Evolutionary conservation across 495 filamentous ascomycete species (phyloP).

Genomic region (Evansstolkia leycettana): DNA sequence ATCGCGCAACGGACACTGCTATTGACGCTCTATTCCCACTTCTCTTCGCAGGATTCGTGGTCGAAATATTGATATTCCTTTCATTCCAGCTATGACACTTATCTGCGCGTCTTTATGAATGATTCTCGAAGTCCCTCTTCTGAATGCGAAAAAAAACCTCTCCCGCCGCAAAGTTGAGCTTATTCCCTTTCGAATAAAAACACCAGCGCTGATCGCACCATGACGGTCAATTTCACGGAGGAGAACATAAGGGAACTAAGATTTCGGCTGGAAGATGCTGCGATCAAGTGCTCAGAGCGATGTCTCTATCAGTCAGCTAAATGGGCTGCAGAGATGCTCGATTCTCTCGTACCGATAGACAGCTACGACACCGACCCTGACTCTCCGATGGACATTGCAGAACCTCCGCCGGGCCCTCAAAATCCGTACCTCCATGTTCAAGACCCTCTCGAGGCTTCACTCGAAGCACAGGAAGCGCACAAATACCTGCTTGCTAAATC

Average conservation of each 20-base stretch:
- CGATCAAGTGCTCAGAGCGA: constrained; percentile 82
- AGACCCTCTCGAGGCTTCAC: constrained; percentile 54
- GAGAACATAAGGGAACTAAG: constrained; percentile 38
- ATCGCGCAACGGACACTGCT: too few relatives aligned
- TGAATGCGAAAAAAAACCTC: too few relatives aligned
- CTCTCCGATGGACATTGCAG: constrained; percentile 41
- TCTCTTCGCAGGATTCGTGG: too few relatives aligned
- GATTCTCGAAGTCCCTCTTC: too few relatives aligned
- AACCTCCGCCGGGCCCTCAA: constrained; percentile 12
- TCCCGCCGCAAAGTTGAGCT: too few relatives aligned
- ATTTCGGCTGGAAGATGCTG: constrained; percentile 64
- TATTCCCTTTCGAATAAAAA: too few relatives aligned
- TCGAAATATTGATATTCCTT: too few relatives aligned
- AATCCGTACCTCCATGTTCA: constrained; percentile 38
- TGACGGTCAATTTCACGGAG: constrained; percentile 26
- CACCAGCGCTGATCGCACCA: constrained; percentile 4
- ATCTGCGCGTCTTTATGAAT: too few relatives aligned
- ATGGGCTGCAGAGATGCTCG: constrained; percentile 94
- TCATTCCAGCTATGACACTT: too few relatives aligned
- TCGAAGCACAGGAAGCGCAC: constrained; percentile 70
- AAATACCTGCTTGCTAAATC: constrained; percentile 88
- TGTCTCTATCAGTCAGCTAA: constrained; percentile 95
- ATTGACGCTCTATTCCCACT: too few relatives aligned
- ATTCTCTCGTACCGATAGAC: constrained; percentile 49
- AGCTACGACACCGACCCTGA: constrained; percentile 46